Evolutionary conservation across 139 green algal genomes (phyloP).

Genomic region (Picochlorum costavermella): DNA sequence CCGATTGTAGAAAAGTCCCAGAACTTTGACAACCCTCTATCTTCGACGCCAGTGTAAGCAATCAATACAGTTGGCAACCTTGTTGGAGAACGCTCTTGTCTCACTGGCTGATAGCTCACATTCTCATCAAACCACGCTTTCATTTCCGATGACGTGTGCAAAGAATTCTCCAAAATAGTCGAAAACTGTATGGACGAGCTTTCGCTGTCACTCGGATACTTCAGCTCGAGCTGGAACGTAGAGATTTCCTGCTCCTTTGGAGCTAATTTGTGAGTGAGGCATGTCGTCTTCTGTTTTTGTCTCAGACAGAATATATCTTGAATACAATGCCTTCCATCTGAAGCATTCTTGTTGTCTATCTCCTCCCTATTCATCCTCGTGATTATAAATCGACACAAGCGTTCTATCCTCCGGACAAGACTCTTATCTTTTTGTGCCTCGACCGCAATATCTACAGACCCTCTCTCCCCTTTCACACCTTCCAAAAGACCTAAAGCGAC

Average conservation of each 20-base stretch:
- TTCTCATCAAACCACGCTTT: constrained; percentile 78
- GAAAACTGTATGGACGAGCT: constrained; percentile 32
- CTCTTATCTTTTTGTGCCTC: constrained; percentile 42
- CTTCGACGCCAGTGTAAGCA: constrained; percentile 49
- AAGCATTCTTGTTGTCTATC: not conserved
- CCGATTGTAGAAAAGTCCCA: constrained; percentile 27
- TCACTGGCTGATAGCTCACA: constrained; percentile 61
- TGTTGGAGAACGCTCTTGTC: constrained; percentile 43
- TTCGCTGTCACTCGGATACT: constrained; percentile 46
- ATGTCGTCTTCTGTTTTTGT: constrained; percentile 37
- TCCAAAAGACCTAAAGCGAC: constrained; percentile 75
- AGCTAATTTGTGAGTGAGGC: constrained; percentile 19
- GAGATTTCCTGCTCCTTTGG: constrained; percentile 15
- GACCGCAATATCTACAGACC: constrained; percentile 17
- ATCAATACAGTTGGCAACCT: constrained; percentile 58
- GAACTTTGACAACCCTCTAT: constrained; percentile 42
- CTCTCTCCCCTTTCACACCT: constrained; percentile 31
- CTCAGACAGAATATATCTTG: constrained; percentile 36
- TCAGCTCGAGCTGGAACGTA: constrained; percentile 55
- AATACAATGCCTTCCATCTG: not conserved
- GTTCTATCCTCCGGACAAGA: constrained; percentile 58
- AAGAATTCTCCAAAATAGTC: constrained; percentile 44
- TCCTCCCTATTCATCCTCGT: constrained; percentile 72
- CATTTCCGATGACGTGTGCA: constrained; percentile 43
- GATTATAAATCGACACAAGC: constrained; percentile 77